phyloP scores from a whole-genome alignment of 768 basidiomycete genomes.

The Psilocybe cyanescens region DNA sequence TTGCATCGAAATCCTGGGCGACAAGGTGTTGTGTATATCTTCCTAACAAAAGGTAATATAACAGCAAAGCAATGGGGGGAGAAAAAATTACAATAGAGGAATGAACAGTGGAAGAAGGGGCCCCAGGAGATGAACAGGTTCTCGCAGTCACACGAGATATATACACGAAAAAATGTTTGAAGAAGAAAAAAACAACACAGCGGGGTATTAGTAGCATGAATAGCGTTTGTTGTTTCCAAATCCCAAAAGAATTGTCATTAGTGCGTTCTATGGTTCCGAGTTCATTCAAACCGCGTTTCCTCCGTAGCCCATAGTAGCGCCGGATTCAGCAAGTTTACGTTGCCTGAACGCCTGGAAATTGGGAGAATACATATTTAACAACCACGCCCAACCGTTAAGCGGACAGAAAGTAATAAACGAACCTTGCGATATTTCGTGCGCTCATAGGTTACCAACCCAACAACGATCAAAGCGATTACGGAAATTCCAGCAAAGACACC shows the following conservation, averaged over 20 bases:
- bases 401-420: conserved; percentile 23
- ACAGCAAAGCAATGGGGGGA: conserved; percentile 14
- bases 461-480: conserved; percentile 79
- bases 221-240: conserved; percentile 9
- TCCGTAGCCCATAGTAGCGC: conserved; percentile 61
- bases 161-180: conserved; percentile 1
- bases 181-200: conserved; percentile 2
- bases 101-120: neutral
- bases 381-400: neutral
- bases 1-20: conserved; percentile 20
- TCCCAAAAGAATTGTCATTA: conserved; percentile 3
- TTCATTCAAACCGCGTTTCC: conserved; percentile 46
- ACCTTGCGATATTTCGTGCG: conserved; percentile 87
- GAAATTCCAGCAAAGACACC: conserved; percentile 87
- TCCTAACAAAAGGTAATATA: conserved; percentile 13
- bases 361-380: conserved; percentile 8
- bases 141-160: neutral
- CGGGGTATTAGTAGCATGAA: conserved; percentile 12
- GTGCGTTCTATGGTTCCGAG: neutral
- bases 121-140: conserved; percentile 2
- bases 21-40: conserved; percentile 9
- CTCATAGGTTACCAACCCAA: conserved; percentile 86
- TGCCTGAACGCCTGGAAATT: conserved; percentile 66
- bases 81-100: conserved; percentile 4
- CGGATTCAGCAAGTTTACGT: conserved; percentile 72